Evolutionary conservation across 805 yeast species (phyloP), one percentile per base, ranked within the genome.

Genomic region (Diddensiella caesifluorescens): DNA sequence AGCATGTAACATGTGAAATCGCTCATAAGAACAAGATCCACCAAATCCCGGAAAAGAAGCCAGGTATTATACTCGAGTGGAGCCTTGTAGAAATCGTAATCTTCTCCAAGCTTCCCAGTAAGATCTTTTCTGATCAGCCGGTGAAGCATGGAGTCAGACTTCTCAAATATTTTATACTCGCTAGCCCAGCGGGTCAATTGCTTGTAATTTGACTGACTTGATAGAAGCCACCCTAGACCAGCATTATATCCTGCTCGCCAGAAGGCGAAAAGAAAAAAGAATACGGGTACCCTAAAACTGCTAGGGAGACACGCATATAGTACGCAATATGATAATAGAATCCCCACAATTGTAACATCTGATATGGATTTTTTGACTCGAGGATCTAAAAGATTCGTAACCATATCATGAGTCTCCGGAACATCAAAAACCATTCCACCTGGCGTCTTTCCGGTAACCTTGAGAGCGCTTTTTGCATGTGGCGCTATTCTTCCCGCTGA

Each of bases 21-120:
- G 60, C 79, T 83, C 94, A 85, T 84, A 54, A 85, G 69, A 40
- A 85, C 78, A 60, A 85, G 71, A 60, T 85, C 94, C 12, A 86
- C 95, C 40, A 80, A 70, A 56, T 80, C 83, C 40, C 95, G 69
- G 62, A 81, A 85, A 10, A 85, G 56, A 27, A 86, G 68, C 95
- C 95, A 85, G 22, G 89, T 77, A 60, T 83, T 85, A 65, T 80
- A 80, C 58, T 84, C 95, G 39, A 75, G 66, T 1, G 95, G 95
- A 28, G 60, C 59, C 21, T 54, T 46, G 46, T 68, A 66, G 23
- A 65, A 51, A 18, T 64, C 63, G 38, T 68, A 59, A 26, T 54
- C 51, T 22, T 53, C 47, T 1, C 69, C 69, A 67, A 75, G 65
- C 50, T 74, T 73, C 22, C 74, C 62, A 20, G 57, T 56, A 43